These are phyloP conservation scores for Mallotus japonicus DNA, from an alignment of 441 rosid species.

Conservation along the genomic window DNA sequence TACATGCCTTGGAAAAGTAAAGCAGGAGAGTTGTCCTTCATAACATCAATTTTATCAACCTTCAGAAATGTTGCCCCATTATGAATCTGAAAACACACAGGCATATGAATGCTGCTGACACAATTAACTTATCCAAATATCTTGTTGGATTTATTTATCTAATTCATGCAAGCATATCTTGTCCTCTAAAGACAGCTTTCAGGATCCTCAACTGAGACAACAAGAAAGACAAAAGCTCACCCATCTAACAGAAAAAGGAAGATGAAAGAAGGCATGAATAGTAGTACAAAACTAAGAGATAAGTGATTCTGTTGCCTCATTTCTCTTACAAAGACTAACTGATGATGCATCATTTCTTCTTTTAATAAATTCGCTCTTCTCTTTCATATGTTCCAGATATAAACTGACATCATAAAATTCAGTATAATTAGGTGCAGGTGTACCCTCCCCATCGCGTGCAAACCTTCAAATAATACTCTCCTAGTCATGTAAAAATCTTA, in stretches of 20 bases:
- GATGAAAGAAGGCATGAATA: neutral
- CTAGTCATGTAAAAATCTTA: neutral
- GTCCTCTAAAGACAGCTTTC: neutral
- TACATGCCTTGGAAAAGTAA: constrained; percentile 67
- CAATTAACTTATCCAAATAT: neutral
- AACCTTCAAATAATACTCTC: neutral
- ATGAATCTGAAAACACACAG: constrained; percentile 52
- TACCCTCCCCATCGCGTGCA: too few species aligned
- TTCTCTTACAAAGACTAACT: neutral
- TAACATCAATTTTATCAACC: constrained; percentile 71
- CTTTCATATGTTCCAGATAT: neutral
- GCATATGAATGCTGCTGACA: constrained; percentile 14
- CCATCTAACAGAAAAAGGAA: neutral
- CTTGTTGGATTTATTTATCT: neutral
- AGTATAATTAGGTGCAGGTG: neutral
- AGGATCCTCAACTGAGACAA: neutral
- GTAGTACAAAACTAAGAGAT: neutral
- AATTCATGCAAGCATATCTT: neutral
- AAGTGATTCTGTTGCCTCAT: neutral
- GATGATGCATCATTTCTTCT: neutral
- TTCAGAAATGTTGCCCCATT: constrained; percentile 85
- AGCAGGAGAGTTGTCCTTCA: constrained; percentile 83
- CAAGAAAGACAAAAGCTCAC: neutral
- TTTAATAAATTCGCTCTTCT: neutral
- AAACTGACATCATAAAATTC: neutral